Conservation (phyloP, 2,329 filamentous ascomycete species). For the Daldinia sp. region DNA sequence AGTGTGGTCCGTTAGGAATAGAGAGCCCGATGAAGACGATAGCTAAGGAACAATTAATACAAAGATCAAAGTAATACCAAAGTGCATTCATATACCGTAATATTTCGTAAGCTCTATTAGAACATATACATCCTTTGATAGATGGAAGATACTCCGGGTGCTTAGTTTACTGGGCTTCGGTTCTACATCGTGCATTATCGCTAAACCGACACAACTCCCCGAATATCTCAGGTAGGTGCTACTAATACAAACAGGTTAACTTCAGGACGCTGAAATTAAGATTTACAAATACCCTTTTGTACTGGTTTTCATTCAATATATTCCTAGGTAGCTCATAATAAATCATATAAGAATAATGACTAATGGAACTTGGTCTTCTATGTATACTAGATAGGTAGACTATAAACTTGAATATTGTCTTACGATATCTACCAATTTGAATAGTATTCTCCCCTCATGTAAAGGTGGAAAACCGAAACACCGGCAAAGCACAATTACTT, state of each 20-base stretch:
- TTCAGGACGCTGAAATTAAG: not conserved
- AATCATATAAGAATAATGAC: not conserved
- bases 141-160: no score
- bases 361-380: not conserved
- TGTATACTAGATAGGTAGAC: not conserved
- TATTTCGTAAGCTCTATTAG: not conserved
- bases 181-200: no score
- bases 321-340: not conserved
- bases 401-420: no score
- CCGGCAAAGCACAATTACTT: not conserved
- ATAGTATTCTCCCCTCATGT: no score
- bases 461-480: no score
- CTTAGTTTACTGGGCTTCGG: no score
- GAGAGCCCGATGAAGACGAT: slow-evolving; percentile 28
- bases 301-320: not conserved
- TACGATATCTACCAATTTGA: no score
- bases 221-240: no score
- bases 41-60: slow-evolving; percentile 7
- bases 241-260: no score
- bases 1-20: slow-evolving; percentile 42
- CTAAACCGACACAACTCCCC: no score
- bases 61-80: not conserved
- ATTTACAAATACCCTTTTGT: not conserved
- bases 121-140: not conserved
- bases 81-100: not conserved